These are phyloP conservation scores for Solioccasus polychromus DNA, from an alignment of 768 basidiomycete species.

Conservation along the genomic window DNA sequence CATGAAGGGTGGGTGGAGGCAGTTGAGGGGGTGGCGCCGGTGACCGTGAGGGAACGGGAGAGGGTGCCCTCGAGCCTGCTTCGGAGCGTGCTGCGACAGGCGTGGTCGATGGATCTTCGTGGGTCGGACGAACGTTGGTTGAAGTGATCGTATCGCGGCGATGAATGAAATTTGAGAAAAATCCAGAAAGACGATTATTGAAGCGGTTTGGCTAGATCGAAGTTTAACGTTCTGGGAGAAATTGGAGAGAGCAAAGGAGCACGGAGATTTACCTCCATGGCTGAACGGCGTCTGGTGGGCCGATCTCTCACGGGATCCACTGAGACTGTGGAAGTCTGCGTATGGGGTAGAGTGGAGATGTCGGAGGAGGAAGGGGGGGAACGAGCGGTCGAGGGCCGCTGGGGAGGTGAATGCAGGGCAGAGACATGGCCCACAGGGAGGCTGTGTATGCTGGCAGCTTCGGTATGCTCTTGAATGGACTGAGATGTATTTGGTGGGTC, in stretches of 20 bases:
- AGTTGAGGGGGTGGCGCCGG: constrained; percentile 70
- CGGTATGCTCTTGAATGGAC: constrained; percentile 38
- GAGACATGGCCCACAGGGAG: constrained; percentile 55
- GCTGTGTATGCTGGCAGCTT: constrained; percentile 57
- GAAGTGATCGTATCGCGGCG: constrained; percentile 52
- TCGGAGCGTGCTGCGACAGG: constrained; percentile 31
- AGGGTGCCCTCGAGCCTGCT: constrained; percentile 48
- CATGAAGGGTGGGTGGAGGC: constrained; percentile 66
- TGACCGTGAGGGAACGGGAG: constrained; percentile 52
- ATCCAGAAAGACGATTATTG: constrained; percentile 79
- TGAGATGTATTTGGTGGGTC: too few relatives aligned
- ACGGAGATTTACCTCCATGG: constrained; percentile 49
- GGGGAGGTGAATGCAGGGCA: constrained; percentile 33
- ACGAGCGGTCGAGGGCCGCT: constrained; percentile 35
- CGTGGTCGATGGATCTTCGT: constrained; percentile 32
- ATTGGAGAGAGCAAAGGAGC: constrained; percentile 2
- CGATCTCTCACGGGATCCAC: constrained; percentile 34
- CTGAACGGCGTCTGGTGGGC: constrained; percentile 47
- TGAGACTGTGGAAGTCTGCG: constrained; percentile 15
- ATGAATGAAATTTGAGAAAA: constrained; percentile 75
- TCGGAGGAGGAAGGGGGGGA: constrained; percentile 13
- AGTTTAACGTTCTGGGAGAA: constrained; percentile 7
- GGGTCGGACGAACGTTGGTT: constrained; percentile 28
- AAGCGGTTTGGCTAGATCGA: constrained; percentile 47
- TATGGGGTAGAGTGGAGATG: constrained; percentile 1